Evolutionary conservation across 164 flowering plant genomes (phyloP).

Genomic region (Pachysandra terminalis): DNA sequence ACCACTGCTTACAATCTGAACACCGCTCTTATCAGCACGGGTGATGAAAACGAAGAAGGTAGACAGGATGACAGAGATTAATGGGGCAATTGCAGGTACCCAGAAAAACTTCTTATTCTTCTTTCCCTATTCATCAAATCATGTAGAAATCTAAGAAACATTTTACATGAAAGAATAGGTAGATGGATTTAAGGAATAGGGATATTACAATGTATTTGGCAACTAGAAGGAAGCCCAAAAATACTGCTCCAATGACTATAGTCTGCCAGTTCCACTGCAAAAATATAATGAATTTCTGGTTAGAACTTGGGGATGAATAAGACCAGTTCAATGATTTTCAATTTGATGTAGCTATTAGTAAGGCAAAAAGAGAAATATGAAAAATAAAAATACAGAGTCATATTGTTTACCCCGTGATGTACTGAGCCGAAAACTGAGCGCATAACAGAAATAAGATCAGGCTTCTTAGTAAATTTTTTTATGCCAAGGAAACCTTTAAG

Average conservation of each 20-base stretch:
- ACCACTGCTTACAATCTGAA: slow-evolving; percentile 59
- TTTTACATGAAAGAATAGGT: background rate
- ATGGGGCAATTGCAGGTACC: slow-evolving; percentile 89
- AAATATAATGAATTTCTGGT: slow-evolving; percentile 6
- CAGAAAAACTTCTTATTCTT: slow-evolving; percentile 79
- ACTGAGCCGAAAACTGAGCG: slow-evolving; percentile 51
- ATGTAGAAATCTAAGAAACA: slow-evolving; percentile 9
- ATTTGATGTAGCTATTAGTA: too few species aligned
- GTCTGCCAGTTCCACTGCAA: slow-evolving; percentile 99
- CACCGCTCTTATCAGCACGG: slow-evolving; percentile 80
- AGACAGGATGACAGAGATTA: slow-evolving; percentile 73
- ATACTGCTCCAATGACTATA: slow-evolving; percentile 60
- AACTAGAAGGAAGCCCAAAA: slow-evolving; percentile 63
- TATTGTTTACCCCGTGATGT: slow-evolving; percentile 68
- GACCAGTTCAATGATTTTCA: background rate
- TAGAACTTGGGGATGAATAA: background rate
- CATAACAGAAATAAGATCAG: slow-evolving; percentile 76
- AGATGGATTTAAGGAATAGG: background rate
- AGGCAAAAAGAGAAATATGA: background rate
- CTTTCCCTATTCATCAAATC: slow-evolving; percentile 59
- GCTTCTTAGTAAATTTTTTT: slow-evolving; percentile 59
- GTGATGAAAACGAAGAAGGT: slow-evolving; percentile 84
- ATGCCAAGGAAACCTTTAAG: slow-evolving; percentile 95
- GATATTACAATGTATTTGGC: slow-evolving; percentile 78
- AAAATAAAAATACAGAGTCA: slow-evolving; percentile 3